phyloP scores from a whole-genome alignment of 2,329 filamentous ascomycete species.

The Colletotrichum melonis region DNA sequence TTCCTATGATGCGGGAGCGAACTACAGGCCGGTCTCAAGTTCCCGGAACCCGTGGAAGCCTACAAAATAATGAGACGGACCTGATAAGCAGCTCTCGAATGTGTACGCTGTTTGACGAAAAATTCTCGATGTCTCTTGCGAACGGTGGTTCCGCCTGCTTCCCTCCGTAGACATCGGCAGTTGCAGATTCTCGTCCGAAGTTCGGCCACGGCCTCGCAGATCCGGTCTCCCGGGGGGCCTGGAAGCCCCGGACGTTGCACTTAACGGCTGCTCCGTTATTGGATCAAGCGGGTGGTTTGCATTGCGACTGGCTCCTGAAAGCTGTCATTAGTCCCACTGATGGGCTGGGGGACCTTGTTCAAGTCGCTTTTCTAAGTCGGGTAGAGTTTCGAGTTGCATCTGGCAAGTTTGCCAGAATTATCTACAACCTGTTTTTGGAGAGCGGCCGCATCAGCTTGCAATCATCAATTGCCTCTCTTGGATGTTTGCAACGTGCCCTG shows the following conservation, averaged over 20 bases:
- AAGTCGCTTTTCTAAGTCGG: not conserved
- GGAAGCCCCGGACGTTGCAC: slow-evolving; percentile 13
- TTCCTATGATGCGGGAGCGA: too few species aligned
- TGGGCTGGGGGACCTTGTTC: not conserved
- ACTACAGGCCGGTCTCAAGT: too few species aligned
- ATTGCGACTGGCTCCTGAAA: slow-evolving; percentile 21
- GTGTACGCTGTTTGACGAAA: not conserved
- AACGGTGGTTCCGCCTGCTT: not conserved
- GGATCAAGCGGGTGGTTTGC: not conserved
- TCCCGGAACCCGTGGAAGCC: too few species aligned
- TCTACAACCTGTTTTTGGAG: not conserved
- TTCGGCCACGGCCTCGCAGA: not conserved
- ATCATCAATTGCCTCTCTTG: slow-evolving; percentile 11
- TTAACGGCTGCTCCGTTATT: slow-evolving; percentile 1
- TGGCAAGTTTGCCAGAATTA: not conserved
- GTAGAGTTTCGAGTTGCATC: slow-evolving; percentile 1
- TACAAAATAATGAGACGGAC: not conserved
- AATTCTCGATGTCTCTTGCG: not conserved
- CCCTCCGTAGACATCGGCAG: slow-evolving; percentile 3
- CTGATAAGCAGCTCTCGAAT: not conserved
- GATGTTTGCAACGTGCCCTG: not conserved
- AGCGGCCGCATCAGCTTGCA: not conserved
- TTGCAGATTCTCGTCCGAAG: slow-evolving; percentile 16
- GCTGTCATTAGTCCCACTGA: slow-evolving; percentile 3
- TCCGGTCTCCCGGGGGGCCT: slow-evolving; percentile 15